A percentile compares a stretch with the other conserved stretches of the same genome.
These are phyloP conservation scores for Calocybe indica DNA, from an alignment of 768 basidiomycete species.

Conservation along the genomic window DNA sequence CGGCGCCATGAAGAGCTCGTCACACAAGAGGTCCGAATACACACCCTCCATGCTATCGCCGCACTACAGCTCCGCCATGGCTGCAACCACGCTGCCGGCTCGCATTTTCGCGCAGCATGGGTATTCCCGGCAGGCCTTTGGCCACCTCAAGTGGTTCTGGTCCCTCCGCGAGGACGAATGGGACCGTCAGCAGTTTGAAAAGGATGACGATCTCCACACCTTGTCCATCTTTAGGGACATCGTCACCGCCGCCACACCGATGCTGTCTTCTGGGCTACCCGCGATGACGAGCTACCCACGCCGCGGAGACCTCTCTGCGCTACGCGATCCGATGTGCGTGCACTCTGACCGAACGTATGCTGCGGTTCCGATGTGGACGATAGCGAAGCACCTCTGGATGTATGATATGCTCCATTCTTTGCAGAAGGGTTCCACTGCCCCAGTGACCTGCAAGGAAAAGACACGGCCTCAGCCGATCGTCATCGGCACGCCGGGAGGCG, in stretches of 20 bases:
- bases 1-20: too few species aligned
- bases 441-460: neutral
- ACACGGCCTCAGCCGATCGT: neutral
- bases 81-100: too few species aligned
- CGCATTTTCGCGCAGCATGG: slow-evolving; percentile 47
- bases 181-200: slow-evolving; percentile 24
- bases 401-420: slow-evolving; percentile 43
- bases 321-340: slow-evolving; percentile 52
- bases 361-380: slow-evolving; percentile 55
- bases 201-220: slow-evolving; percentile 1
- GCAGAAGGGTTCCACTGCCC: slow-evolving; percentile 6
- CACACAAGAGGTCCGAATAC: too few species aligned
- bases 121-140: slow-evolving; percentile 53
- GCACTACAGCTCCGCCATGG: too few species aligned
- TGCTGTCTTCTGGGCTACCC: slow-evolving; percentile 13
- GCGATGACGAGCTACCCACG: slow-evolving; percentile 50
- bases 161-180: slow-evolving; percentile 46
- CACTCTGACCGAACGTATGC: slow-evolving; percentile 57
- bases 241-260: neutral
- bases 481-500: neutral
- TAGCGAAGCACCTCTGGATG: slow-evolving; percentile 61
- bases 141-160: slow-evolving; percentile 62
- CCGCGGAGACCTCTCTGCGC: slow-evolving; percentile 51
- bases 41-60: too few species aligned
- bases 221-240: slow-evolving; percentile 8